Conservation (phyloP, 257 asterid species). For the Coffea canephora region DNA sequence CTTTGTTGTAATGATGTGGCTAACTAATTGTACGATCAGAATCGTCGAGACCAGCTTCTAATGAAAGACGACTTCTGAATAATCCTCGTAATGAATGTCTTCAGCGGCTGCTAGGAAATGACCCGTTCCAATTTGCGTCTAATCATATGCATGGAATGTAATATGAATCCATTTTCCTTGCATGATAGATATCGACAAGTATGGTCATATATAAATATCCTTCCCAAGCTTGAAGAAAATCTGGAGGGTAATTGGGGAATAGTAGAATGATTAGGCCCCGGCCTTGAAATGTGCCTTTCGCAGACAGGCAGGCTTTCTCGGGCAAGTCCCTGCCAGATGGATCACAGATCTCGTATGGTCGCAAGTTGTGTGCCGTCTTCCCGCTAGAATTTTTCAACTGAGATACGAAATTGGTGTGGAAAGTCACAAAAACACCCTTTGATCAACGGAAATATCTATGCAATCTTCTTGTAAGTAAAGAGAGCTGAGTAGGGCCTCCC, state of each 20-base stretch:
- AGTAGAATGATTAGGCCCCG: conserved; percentile 19
- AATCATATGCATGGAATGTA: too few species aligned
- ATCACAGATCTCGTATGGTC: conserved; percentile 24
- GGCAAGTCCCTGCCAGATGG: conserved; percentile 22
- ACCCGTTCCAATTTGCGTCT: too few species aligned
- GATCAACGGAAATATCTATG: conserved; percentile 7
- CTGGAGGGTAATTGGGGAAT: conserved; percentile 30
- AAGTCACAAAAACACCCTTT: conserved; percentile 25
- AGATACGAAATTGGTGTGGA: conserved; percentile 28
- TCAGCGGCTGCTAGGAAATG: too few species aligned
- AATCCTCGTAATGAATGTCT: too few species aligned
- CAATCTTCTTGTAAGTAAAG: neutral
- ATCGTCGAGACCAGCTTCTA: too few species aligned
- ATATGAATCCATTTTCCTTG: too few species aligned
- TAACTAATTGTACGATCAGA: too few species aligned
- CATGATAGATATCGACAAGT: neutral
- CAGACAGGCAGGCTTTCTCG: conserved; percentile 56
- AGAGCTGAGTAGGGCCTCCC: conserved; percentile 15
- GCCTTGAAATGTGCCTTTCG: conserved; percentile 44
- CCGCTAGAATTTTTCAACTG: conserved; percentile 40
- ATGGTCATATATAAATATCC: neutral
- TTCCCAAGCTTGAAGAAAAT: neutral
- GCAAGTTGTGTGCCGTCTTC: conserved; percentile 51
- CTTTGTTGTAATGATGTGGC: neutral
- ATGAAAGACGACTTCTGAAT: too few species aligned